These are phyloP conservation scores for Tilletia walkeri DNA, from an alignment of 1,284 basidiomycete genomes.

Conservation along the genomic window DNA sequence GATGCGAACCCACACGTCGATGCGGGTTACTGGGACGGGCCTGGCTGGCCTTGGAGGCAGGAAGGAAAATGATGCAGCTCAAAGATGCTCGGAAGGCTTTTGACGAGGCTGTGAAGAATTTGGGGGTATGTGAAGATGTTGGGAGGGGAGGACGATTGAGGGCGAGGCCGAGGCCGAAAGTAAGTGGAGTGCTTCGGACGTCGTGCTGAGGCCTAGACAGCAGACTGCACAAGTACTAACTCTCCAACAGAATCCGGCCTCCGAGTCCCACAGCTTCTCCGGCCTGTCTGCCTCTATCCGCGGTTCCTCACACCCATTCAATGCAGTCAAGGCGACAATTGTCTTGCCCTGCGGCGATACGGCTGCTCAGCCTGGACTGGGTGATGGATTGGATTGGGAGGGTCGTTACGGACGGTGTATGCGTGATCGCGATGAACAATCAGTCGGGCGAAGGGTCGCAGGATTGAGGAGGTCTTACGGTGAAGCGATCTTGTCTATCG, in stretches of 20 bases:
- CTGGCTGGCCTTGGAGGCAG: conserved; percentile 87
- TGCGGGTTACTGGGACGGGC: conserved; percentile 77
- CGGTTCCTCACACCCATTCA: conserved; percentile 81
- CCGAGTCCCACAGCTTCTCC: conserved; percentile 87
- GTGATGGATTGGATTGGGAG: conserved; percentile 52
- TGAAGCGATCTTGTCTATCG: no score
- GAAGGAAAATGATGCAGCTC: conserved; percentile 67
- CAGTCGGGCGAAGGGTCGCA: conserved; percentile 44
- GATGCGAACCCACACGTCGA: conserved; percentile 76
- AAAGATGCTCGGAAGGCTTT: conserved; percentile 69
- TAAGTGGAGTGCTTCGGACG: conserved; percentile 81
- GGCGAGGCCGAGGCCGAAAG: conserved; percentile 70
- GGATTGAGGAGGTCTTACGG: conserved; percentile 33
- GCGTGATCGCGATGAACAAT: conserved; percentile 38
- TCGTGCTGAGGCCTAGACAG: conserved; percentile 82
- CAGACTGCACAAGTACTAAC: neutral
- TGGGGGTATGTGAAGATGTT: conserved; percentile 87
- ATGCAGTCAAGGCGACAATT: conserved; percentile 60
- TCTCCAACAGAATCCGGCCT: conserved; percentile 74
- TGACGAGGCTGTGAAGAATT: conserved; percentile 73
- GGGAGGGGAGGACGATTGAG: conserved; percentile 87
- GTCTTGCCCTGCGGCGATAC: conserved; percentile 52
- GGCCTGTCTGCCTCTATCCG: conserved; percentile 91
- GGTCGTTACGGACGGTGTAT: conserved; percentile 46
- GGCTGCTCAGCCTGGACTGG: conserved; percentile 42